Percentiles rank a stretch among this genome's conserved stretches.
phyloP scores from a whole-genome alignment of 2,329 filamentous ascomycete species.

The Botrytis sinoallii region DNA sequence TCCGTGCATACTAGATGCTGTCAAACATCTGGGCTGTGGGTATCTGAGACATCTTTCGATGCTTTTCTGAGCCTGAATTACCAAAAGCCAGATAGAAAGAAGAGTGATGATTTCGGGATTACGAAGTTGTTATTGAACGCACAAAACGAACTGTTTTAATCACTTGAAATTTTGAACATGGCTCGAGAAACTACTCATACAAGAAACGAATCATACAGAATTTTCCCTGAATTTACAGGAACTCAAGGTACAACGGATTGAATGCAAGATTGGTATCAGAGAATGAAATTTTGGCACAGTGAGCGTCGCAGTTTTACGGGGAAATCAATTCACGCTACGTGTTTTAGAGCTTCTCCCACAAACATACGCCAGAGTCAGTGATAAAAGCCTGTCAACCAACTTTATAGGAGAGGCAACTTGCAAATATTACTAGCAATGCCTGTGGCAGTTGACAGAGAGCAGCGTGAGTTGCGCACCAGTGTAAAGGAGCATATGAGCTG shows the following conservation, averaged over 20 bases:
- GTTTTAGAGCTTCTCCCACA: slow-evolving; percentile 39
- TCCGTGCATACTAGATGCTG: background rate
- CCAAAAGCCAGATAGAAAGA: slow-evolving; percentile 52
- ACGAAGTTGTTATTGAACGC: slow-evolving; percentile 59
- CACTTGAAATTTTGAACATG: slow-evolving; percentile 53
- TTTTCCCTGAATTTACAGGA: slow-evolving; percentile 49
- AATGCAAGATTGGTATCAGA: background rate
- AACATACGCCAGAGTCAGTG: background rate
- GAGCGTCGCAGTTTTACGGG: slow-evolving; percentile 52
- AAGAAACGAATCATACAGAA: slow-evolving; percentile 51
- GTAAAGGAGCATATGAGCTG: background rate
- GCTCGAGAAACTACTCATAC: slow-evolving; percentile 60
- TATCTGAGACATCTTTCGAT: background rate
- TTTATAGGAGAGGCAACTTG: background rate
- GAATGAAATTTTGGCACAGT: background rate
- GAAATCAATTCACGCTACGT: slow-evolving; percentile 39
- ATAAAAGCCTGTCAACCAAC: background rate
- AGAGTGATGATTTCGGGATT: slow-evolving; percentile 61
- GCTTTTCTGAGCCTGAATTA: too few species aligned
- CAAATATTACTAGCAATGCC: background rate
- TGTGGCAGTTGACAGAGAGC: background rate
- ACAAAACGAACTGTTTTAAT: slow-evolving; percentile 53
- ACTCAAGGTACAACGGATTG: background rate
- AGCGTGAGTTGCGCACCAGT: background rate
- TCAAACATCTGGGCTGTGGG: background rate